phyloP scores from a whole-genome alignment of 2,329 filamentous ascomycete genomes.

The Alternaria ventricosa region DNA sequence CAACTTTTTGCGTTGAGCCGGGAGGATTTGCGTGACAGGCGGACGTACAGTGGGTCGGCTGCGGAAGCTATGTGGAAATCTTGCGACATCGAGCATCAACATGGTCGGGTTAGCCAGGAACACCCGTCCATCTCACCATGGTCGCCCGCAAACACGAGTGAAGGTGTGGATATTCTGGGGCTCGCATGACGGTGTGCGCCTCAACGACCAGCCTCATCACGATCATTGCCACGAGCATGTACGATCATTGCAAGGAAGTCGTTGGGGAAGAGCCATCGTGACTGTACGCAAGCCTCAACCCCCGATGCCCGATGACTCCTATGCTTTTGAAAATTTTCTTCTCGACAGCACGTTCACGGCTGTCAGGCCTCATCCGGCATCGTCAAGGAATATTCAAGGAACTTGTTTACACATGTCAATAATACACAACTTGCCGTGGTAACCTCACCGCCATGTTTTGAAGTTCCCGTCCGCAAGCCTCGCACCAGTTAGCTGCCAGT shows the following conservation, averaged over 20 bases:
- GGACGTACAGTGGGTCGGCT: conserved; percentile 24
- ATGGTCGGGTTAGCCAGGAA: conserved; percentile 14
- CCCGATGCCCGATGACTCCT: conserved; percentile 6
- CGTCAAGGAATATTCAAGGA: neutral
- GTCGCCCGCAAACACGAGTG: conserved; percentile 13
- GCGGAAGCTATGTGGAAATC: conserved; percentile 20
- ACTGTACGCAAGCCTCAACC: neutral
- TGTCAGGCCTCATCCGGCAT: conserved; percentile 26
- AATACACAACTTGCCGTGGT: conserved; percentile 15
- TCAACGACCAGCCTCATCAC: conserved; percentile 11
- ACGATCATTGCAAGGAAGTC: conserved; percentile 17
- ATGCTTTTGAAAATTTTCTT: conserved; percentile 26
- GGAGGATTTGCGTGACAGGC: conserved; percentile 20
- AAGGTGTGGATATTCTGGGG: conserved; percentile 5
- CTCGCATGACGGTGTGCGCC: neutral
- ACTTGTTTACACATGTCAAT: conserved; percentile 4
- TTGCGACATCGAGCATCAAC: conserved; percentile 22
- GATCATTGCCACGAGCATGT: conserved; percentile 15
- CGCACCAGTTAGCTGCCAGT: conserved; percentile 38
- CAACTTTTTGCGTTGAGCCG: conserved; percentile 9
- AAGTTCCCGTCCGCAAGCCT: conserved; percentile 26
- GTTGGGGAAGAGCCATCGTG: neutral
- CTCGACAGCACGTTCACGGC: conserved; percentile 22
- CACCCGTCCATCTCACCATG: conserved; percentile 11
- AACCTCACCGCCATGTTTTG: conserved; percentile 38